Base-by-base conservation (phyloP, 1,284 basidiomycete species). In the Apiotrichum porosum region DNA sequence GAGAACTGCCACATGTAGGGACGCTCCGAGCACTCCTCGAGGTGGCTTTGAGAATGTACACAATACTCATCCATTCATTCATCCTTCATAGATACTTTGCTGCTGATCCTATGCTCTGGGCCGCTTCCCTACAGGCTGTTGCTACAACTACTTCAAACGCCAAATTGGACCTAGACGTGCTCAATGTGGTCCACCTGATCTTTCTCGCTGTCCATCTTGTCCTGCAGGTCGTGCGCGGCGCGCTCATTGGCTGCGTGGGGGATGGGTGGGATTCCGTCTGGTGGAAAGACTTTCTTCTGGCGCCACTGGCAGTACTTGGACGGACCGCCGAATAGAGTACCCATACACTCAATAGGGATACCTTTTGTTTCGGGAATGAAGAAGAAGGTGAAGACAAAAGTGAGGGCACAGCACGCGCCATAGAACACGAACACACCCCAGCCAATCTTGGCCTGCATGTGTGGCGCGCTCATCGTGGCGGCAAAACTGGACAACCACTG, bases 351-450 rank as follows among this genome's bases (percentile, higher is more conserved):
- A 46, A 66, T 60, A 3, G 63, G 61, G 18, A 63, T 54, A 21
- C 55, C 64, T 36, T 62, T 65, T 21, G 66, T 66, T 34, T 67
- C 65, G 2, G 65, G 66, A 15, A 65, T 55, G 49, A 56, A 58
- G 44, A 69, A 59, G 52, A 51, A 66, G 6, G 61, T 61, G 55
- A 62, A 65, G 18, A 63, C 21, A 30, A 56, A 48, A 4, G 63
- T 65, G 14, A 42, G 33, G 9, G 42, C 21, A 41, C 62, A 65
- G 38, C 55, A 58, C 12, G 45, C 36, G 13, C 58, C 60, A 44
- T 65, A 72, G 60, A 71, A 64, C 43, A 71, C 37, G 51, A 63
- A 72, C 15, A 43, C 42, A 10, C 63, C 62, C 47, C 56, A 66
- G 23, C 44, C 44, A 33, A 49, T 17, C 28, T 40, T 42, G 18